Percentiles rank a stretch among this genome's conserved stretches.
phyloP scores from a whole-genome alignment of 768 basidiomycete species.

The Xerocomus brunneocitrinus region DNA sequence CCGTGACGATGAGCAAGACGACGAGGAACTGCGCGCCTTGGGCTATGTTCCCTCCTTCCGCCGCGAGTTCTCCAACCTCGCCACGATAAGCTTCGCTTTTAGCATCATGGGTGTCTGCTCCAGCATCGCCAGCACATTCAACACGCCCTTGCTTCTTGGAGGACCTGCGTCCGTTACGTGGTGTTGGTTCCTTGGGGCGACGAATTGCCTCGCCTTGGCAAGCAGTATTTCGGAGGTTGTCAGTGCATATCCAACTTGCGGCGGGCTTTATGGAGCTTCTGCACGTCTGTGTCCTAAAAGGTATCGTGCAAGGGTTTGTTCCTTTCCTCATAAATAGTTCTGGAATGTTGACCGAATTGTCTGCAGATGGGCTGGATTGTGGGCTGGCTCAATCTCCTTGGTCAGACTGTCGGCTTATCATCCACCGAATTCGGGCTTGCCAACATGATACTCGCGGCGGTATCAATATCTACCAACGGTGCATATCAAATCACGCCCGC shows the following conservation, averaged over 20 bases:
- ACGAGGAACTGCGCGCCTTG: conserved; percentile 24
- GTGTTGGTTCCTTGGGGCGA: conserved; percentile 32
- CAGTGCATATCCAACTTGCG: conserved; percentile 31
- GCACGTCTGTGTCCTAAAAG: conserved; percentile 64
- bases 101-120: conserved; percentile 36
- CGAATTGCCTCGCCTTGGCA: conserved; percentile 27
- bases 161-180: conserved; percentile 36
- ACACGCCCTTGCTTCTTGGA: conserved; percentile 34
- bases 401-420: conserved; percentile 25
- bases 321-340: neutral
- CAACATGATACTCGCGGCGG: conserved; percentile 30
- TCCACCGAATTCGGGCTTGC: conserved; percentile 38
- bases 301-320: conserved; percentile 56
- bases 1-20: conserved; percentile 8
- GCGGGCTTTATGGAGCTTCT: conserved; percentile 61
- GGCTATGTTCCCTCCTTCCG: conserved; percentile 34
- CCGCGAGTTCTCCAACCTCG: conserved; percentile 41
- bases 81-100: conserved; percentile 32
- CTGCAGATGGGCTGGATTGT: conserved; percentile 27
- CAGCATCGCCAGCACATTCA: conserved; percentile 36
- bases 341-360: neutral
- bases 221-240: conserved; percentile 30
- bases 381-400: conserved; percentile 32
- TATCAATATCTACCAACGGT: conserved; percentile 25
- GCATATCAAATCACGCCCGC: conserved; percentile 33